phyloP scores from a whole-genome alignment of 2,329 filamentous ascomycete genomes.

The Scedosporium apiospermum region DNA sequence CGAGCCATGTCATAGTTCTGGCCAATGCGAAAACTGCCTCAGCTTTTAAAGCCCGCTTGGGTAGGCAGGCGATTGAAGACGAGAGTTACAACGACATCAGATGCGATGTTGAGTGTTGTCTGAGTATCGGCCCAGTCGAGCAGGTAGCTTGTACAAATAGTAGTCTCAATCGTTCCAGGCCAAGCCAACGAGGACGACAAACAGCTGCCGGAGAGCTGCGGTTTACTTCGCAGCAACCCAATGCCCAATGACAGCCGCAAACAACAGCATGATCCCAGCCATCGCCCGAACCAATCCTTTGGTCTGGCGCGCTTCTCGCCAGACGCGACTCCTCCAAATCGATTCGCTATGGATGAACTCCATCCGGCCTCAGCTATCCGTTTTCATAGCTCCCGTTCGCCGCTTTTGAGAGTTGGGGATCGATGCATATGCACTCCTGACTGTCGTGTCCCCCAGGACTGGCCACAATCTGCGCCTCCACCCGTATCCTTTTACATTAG shows the following conservation, averaged over 20 bases:
- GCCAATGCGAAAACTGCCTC: neutral
- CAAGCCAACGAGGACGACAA: neutral
- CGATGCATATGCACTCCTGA: constrained; percentile 8
- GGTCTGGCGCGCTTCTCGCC: neutral
- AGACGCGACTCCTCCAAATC: neutral
- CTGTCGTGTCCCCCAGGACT: constrained; percentile 3
- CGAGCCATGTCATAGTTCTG: neutral
- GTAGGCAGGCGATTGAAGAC: neutral
- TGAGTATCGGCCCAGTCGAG: neutral
- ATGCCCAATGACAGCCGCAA: neutral
- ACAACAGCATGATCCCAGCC: neutral
- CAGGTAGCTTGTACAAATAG: neutral
- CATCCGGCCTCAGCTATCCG: neutral
- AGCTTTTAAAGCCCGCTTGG: neutral
- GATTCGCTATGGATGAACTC: neutral
- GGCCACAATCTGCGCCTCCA: neutral
- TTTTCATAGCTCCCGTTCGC: neutral
- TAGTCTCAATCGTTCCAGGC: neutral
- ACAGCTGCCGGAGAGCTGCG: neutral
- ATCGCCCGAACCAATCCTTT: neutral
- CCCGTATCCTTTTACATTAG: neutral
- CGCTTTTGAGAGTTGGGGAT: neutral
- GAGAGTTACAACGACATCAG: neutral
- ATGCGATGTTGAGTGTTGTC: neutral
- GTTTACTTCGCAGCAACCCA: neutral